Conservation (phyloP, 768 basidiomycete species). For the Xerocomus brunneocitrinus region DNA sequence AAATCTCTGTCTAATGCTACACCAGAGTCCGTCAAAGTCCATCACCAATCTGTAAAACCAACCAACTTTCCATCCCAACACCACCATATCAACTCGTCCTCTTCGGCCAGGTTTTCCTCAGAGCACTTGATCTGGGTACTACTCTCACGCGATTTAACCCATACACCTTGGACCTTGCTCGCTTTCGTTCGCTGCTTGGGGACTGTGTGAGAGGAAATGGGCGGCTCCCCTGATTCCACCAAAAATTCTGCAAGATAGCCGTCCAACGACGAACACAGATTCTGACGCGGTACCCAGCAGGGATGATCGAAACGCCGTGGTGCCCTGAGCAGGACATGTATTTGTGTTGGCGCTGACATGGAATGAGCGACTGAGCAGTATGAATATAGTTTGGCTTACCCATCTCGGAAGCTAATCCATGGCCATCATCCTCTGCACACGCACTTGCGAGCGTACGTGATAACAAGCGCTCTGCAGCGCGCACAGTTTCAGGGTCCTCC, state of each 20-base stretch:
- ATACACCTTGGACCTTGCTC: conserved; percentile 37
- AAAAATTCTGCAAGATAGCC: conserved; percentile 33
- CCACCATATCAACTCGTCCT: conserved; percentile 51
- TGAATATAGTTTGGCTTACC: conserved; percentile 20
- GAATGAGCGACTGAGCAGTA: background rate
- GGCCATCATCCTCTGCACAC: conserved; percentile 37
- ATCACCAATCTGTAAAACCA: conserved; percentile 46
- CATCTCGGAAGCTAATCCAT: conserved; percentile 39
- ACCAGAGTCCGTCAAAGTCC: background rate
- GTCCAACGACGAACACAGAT: conserved; percentile 36
- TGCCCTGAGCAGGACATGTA: conserved; percentile 43
- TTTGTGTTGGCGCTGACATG: conserved; percentile 41
- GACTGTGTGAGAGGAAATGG: conserved; percentile 13
- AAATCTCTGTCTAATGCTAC: background rate
- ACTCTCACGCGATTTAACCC: conserved; percentile 29
- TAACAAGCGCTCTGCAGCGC: conserved; percentile 38
- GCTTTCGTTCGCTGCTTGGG: conserved; percentile 27
- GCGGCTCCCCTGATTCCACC: conserved; percentile 17
- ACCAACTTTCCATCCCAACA: conserved; percentile 45
- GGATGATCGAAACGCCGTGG: conserved; percentile 46
- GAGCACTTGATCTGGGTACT: background rate
- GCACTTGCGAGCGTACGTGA: conserved; percentile 44
- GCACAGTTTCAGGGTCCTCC: conserved; percentile 33
- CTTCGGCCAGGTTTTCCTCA: conserved; percentile 29
- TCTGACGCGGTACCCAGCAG: conserved; percentile 45